Evolutionary conservation across 192 early-diverging fungal species (phyloP).

Genomic region (Lobosporangium transversale): DNA sequence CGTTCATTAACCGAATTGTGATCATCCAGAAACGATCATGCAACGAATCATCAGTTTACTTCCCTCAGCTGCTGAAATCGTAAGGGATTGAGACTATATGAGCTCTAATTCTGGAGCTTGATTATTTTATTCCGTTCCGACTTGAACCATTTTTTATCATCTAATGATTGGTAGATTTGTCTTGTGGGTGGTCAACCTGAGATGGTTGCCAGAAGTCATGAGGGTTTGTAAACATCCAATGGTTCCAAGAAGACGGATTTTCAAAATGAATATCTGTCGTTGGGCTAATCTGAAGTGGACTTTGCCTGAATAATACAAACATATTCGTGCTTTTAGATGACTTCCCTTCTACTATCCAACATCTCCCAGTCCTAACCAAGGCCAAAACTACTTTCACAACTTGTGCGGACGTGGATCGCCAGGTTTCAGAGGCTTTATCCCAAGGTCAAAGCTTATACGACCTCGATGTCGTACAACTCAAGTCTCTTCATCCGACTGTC

Average conservation of each 20-base stretch:
- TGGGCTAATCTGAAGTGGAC: too few species aligned
- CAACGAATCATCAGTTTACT: slow-evolving; percentile 58
- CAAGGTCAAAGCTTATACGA: slow-evolving; percentile 58
- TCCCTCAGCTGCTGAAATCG: slow-evolving; percentile 64
- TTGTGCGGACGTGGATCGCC: slow-evolving; percentile 60
- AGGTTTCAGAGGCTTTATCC: slow-evolving; percentile 58
- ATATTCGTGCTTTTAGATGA: slow-evolving; percentile 56
- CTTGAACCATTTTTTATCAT: too few species aligned
- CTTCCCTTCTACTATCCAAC: slow-evolving; percentile 54
- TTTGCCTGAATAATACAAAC: too few species aligned
- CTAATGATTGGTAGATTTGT: slow-evolving; percentile 37
- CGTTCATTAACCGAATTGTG: too few species aligned
- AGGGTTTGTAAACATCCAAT: slow-evolving; percentile 28
- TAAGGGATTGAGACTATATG: slow-evolving; percentile 6
- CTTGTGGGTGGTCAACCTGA: slow-evolving; percentile 47
- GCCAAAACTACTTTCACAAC: slow-evolving; percentile 60
- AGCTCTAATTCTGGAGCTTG: not conserved
- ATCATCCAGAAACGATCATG: slow-evolving; percentile 13
- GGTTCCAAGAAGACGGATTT: too few species aligned
- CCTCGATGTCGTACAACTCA: slow-evolving; percentile 52
- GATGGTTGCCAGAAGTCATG: slow-evolving; percentile 51
- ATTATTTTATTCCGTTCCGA: not conserved
- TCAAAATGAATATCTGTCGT: too few species aligned
- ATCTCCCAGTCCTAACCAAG: slow-evolving; percentile 57
- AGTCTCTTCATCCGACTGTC: slow-evolving; percentile 55